Base-by-base conservation (phyloP, 73 alveolate genomes). In the Paraurostyla sp. region DNA sequence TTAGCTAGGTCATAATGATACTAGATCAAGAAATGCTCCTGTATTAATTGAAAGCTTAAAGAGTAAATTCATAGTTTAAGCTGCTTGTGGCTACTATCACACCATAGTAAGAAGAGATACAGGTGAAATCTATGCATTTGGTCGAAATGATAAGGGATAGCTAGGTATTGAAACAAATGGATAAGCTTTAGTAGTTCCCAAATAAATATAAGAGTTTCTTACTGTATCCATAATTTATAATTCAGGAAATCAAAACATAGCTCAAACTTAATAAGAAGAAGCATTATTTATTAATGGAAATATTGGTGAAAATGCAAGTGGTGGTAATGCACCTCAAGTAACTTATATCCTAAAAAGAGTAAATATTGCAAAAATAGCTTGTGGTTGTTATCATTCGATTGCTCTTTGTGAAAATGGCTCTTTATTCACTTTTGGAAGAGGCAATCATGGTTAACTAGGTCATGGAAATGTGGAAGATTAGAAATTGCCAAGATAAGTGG, bases 341-440 rank as follows among this genome's bases (percentile, higher is more conserved):
- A 32, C 32, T 56, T 56, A 13, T 22, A 56, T 22, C n/a, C 9
- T 15, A 16, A 42, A 60, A 49, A 60, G 25, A 18, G 85, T 83
- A 48, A 83, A 83, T 20, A 51, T 63, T 25, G 27, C 45, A 2
- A 59, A 90, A 49, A 83, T 90, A 20, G 95, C 95, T 11, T 90
- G 97, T 84, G 97, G 97, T 36, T 93, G 95, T 23, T 93, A 93
- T 54, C 97, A 93, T 62, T 82, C 93, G 36, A 82, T 90, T 18
- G 84, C 91, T 23, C 84, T 93, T 30, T 52, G 92, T 62, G 95
- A 93, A 0, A 30, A 32, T 38, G 97, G 97, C 0, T 82, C 90
- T 32, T 83, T 93, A 4, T 93, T 36, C 41, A 89, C 95, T 4
- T 93, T 93, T 56, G 97, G 97, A 20, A 71, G 97, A 76, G 97